Evolutionary conservation across 805 yeast species (phyloP), one percentile per base, ranked within the genome.

Genomic region (Ogataea naganishii): DNA sequence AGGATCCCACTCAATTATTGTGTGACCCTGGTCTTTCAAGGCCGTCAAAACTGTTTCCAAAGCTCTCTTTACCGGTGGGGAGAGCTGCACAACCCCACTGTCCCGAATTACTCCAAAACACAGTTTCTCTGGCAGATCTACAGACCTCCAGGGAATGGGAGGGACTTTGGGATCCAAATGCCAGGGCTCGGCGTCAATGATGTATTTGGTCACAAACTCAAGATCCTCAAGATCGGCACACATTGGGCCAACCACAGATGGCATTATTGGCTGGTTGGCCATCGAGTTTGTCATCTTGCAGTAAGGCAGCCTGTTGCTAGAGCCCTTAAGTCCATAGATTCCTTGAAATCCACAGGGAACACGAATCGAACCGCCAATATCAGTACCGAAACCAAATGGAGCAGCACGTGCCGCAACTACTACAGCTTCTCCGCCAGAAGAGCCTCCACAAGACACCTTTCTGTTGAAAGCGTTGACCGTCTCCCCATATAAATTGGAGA

Each of bases 21-120:
- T 61, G 34, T 61, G 64, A 10, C 74, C 75, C 5, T 51, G 51
- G 11, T 41, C 49, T 12, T 31, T 35, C 16, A 64, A 35, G 5
- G 30, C 30, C 1, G 35, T 44, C 16, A 43, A 37, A 5, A 57
- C 40, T 13, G 47, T 41, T 18, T 58, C 44, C 23, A 72, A 23
- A 8, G 64, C 72, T 36, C 78, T 56, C 5, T 50, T 40, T 12
- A 75, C 60, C 7, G 80, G 78, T 1, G 80, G 80, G 18, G 68
- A 68, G 9, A 80, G 79, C 34, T 59, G 53, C 10, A 66, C 60
- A 17, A 49, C 41, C 6, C 58, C 55, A 43, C 74, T 77, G 48
- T 62, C 64, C 18, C 40, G 40, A 41, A 66, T 38, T 11, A 70
- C 43, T 3, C 75, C 80, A 40, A 73, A 46, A n/a, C 51, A 60